phyloP scores from a whole-genome alignment of 2,329 filamentous ascomycete genomes.

The Ambrosiella xylebori region DNA sequence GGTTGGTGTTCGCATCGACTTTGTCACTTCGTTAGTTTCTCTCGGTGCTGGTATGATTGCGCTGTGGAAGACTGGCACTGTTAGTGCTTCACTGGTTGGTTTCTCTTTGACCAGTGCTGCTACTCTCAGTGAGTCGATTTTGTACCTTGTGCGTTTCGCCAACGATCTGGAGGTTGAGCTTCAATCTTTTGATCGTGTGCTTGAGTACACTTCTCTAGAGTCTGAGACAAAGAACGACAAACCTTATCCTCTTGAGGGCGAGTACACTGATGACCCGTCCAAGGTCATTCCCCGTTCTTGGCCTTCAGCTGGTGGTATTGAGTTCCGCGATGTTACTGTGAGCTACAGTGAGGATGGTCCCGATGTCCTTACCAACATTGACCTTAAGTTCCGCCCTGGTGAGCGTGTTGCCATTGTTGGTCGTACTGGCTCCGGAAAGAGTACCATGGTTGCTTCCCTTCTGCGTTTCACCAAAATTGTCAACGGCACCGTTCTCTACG shows the following conservation, averaged over 20 bases:
- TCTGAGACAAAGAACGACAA: slow-evolving; percentile 21
- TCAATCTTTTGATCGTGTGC: slow-evolving; percentile 25
- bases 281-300: slow-evolving; percentile 19
- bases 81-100: slow-evolving; percentile 28
- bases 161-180: slow-evolving; percentile 33
- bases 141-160: slow-evolving; percentile 26
- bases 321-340: slow-evolving; percentile 23
- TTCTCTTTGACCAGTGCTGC: slow-evolving; percentile 32
- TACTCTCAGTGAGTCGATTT: slow-evolving; percentile 26
- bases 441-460: slow-evolving; percentile 36
- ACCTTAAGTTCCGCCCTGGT: slow-evolving; percentile 33
- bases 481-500: slow-evolving; percentile 27
- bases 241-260: slow-evolving; percentile 16
- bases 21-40: slow-evolving; percentile 27
- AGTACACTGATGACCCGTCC: slow-evolving; percentile 17
- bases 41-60: slow-evolving; percentile 27
- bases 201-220: slow-evolving; percentile 22
- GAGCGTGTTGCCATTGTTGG: slow-evolving; percentile 58
- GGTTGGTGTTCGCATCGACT: slow-evolving; percentile 29
- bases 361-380: slow-evolving; percentile 27
- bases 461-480: slow-evolving; percentile 27
- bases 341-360: slow-evolving; percentile 22
- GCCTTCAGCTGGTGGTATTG: slow-evolving; percentile 22
- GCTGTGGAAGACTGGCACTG: slow-evolving; percentile 21
- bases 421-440: slow-evolving; percentile 59